A percentile compares a stretch with the other conserved stretches of the same genome.
phyloP scores from a whole-genome alignment of 805 yeast genomes.

The Candida yuanshanica region DNA sequence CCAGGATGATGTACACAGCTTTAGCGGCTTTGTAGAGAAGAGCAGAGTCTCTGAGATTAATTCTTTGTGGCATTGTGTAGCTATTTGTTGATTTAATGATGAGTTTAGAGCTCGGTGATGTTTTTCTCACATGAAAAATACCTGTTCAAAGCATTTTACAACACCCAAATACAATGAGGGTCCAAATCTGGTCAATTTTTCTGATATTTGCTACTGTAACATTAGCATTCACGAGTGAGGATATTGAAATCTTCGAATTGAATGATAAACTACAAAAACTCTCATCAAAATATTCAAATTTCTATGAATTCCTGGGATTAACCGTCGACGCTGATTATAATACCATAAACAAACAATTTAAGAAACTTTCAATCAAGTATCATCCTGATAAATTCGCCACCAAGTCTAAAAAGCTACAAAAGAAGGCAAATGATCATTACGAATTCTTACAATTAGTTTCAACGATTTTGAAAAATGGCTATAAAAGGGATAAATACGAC shows the following conservation, averaged over 20 bases:
- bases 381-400: slow-evolving; percentile 77
- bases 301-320: slow-evolving; percentile 25
- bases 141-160: neutral
- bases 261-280: slow-evolving; percentile 48
- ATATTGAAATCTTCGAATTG: slow-evolving; percentile 74
- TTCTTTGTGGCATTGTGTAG: slow-evolving; percentile 12
- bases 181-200: slow-evolving; percentile 14
- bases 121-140: neutral
- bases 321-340: slow-evolving; percentile 31
- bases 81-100: neutral
- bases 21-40: slow-evolving; percentile 7
- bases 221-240: slow-evolving; percentile 56
- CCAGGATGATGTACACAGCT: slow-evolving; percentile 3
- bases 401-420: slow-evolving; percentile 19
- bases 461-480: slow-evolving; percentile 53
- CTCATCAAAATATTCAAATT: slow-evolving; percentile 22
- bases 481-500: slow-evolving; percentile 68
- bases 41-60: slow-evolving; percentile 14
- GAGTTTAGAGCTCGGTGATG: neutral
- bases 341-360: slow-evolving; percentile 60
- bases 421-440: slow-evolving; percentile 50
- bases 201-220: slow-evolving; percentile 19
- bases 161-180: slow-evolving; percentile 6
- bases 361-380: slow-evolving; percentile 59
- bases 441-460: slow-evolving; percentile 75